Evolutionary conservation across 2,329 filamentous ascomycete genomes (phyloP).

Genomic region (Penicillium rolfsii): DNA sequence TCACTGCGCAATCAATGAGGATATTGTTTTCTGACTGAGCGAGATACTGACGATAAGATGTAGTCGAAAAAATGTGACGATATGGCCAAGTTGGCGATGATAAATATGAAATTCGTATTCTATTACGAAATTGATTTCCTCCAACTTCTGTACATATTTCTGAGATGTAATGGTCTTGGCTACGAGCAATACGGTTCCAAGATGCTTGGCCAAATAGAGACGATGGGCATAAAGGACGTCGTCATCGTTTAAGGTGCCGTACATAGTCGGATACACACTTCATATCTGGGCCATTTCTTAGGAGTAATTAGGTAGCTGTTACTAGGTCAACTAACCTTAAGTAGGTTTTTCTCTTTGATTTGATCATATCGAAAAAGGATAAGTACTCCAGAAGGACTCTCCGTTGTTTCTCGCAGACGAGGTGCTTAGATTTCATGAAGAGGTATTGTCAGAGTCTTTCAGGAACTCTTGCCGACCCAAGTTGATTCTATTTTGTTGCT

Average conservation of each 20-base stretch:
- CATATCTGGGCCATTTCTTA: too few relatives aligned
- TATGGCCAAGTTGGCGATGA: neutral
- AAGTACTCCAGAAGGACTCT: too few relatives aligned
- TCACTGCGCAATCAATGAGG: neutral
- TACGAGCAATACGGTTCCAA: neutral
- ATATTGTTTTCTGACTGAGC: neutral
- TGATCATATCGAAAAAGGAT: too few relatives aligned
- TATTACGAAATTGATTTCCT: neutral
- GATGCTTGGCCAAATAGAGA: neutral
- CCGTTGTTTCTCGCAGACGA: too few relatives aligned
- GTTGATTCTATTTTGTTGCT: too few relatives aligned
- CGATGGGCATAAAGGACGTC: neutral
- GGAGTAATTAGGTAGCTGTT: too few relatives aligned
- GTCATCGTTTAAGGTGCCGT: neutral
- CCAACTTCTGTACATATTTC: neutral
- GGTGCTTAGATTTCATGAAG: too few relatives aligned
- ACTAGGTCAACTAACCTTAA: too few relatives aligned
- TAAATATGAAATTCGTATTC: neutral
- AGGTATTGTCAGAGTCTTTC: too few relatives aligned
- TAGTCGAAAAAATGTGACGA: neutral
- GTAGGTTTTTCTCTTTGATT: too few relatives aligned
- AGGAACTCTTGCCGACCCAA: too few relatives aligned
- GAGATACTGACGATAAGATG: neutral
- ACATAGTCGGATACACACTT: neutral
- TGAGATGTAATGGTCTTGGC: neutral